phyloP scores from a whole-genome alignment of 352 stramenopile species.

The Phytophthora capsici region DNA sequence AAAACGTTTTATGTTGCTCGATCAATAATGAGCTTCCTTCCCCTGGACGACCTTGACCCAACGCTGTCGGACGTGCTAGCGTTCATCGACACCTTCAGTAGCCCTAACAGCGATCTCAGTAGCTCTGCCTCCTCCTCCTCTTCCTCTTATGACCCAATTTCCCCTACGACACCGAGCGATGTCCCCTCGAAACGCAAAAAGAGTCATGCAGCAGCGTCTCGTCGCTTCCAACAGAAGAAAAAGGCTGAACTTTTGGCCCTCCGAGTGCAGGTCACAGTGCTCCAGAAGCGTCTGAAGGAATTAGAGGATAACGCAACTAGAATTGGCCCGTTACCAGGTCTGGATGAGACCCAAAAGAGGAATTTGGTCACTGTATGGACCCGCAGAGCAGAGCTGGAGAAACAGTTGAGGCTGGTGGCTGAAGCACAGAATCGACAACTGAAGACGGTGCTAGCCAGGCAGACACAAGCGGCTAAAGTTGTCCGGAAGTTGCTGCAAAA shows the following conservation, averaged over 20 bases:
- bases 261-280: constrained; percentile 2
- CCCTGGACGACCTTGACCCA: constrained; percentile 21
- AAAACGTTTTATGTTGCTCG: background rate
- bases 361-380: constrained; percentile 4
- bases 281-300: constrained; percentile 14
- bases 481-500: constrained; percentile 7
- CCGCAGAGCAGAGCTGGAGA: constrained; percentile 9
- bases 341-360: constrained; percentile 16
- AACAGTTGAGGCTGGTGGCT: background rate
- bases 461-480: constrained; percentile 9
- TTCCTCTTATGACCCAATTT: background rate
- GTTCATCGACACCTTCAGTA: constrained; percentile 26
- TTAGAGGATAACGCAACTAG: background rate
- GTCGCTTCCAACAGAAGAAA: constrained; percentile 33
- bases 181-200: constrained; percentile 1
- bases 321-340: background rate
- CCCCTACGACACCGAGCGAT: background rate
- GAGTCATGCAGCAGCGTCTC: constrained; percentile 20
- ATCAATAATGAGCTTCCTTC: constrained; percentile 19
- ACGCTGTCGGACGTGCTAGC: constrained; percentile 25
- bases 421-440: constrained; percentile 20
- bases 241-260: constrained; percentile 17
- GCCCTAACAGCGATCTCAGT: background rate
- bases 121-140: background rate
- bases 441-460: constrained; percentile 6